phyloP scores from a whole-genome alignment of 2,329 filamentous ascomycete genomes.

The Hymenoscyphus salicellus region DNA sequence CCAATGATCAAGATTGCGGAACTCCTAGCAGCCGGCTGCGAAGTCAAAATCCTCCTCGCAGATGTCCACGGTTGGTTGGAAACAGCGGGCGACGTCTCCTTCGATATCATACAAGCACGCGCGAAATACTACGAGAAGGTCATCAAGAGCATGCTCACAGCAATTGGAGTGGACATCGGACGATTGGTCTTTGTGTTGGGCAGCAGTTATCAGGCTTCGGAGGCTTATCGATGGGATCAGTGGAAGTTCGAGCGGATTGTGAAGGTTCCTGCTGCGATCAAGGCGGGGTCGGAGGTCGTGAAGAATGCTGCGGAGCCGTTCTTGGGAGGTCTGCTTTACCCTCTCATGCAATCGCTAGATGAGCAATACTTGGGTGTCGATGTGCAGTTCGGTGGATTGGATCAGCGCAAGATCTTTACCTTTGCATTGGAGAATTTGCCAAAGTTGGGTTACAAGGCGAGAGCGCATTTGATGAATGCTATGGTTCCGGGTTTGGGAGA shows the following conservation, averaged over 20 bases:
- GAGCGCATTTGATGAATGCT: conserved; percentile 74
- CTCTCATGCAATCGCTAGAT: conserved; percentile 84
- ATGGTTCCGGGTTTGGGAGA: conserved; percentile 84
- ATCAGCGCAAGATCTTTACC: conserved; percentile 87
- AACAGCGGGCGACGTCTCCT: conserved; percentile 73
- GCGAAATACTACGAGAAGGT: conserved; percentile 78
- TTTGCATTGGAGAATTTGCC: conserved; percentile 82
- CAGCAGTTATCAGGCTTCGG: conserved; percentile 72
- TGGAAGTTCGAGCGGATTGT: conserved; percentile 60
- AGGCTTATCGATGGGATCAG: conserved; percentile 82
- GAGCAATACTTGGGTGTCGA: conserved; percentile 81
- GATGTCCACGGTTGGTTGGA: conserved; percentile 80
- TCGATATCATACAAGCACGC: conserved; percentile 80
- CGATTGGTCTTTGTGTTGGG: conserved; percentile 82
- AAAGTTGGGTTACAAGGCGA: conserved; percentile 73
- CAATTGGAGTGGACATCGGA: conserved; percentile 66
- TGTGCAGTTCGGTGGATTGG: conserved; percentile 80
- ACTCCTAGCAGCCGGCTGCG: conserved; percentile 78
- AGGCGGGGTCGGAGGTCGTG: conserved; percentile 88
- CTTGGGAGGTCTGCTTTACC: conserved; percentile 74
- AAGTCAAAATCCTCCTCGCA: conserved; percentile 71
- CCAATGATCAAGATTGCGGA: conserved; percentile 87
- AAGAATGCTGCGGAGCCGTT: conserved; percentile 82
- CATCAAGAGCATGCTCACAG: conserved; percentile 76
- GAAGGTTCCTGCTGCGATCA: conserved; percentile 58